These are phyloP conservation scores for Tuber borchii DNA, from an alignment of 495 filamentous ascomycete genomes.

Conservation along the genomic window DNA sequence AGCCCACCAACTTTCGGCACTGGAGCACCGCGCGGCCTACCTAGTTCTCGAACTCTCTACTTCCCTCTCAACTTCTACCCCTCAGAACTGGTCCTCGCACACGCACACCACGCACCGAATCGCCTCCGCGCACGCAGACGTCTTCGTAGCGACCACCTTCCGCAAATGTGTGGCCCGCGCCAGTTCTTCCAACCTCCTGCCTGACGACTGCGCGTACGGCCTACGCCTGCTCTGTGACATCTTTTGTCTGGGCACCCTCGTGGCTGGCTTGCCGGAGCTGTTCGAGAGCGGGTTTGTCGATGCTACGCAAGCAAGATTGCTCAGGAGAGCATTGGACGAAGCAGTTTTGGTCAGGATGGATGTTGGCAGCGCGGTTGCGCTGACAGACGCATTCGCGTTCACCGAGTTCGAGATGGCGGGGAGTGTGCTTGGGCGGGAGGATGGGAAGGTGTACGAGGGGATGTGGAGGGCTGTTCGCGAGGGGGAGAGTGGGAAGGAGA, in stretches of 20 bases:
- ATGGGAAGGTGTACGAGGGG: conserved; percentile 31
- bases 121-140: conserved; percentile 35
- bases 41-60: conserved; percentile 26
- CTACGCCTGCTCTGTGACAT: conserved; percentile 24
- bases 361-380: conserved; percentile 23
- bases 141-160: conserved; percentile 34
- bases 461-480: conserved; percentile 29
- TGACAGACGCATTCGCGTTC: conserved; percentile 37
- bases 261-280: conserved; percentile 30
- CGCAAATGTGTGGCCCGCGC: conserved; percentile 7
- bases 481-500: conserved; percentile 18
- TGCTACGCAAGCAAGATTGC: conserved; percentile 20
- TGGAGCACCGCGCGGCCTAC: conserved; percentile 30
- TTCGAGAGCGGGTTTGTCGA: conserved; percentile 36
- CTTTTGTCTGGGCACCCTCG: conserved; percentile 26
- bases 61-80: conserved; percentile 9
- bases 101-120: conserved; percentile 29
- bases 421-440: conserved; percentile 28
- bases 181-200: conserved; percentile 5
- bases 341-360: conserved; percentile 24
- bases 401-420: conserved; percentile 26
- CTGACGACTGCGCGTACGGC: conserved; percentile 13
- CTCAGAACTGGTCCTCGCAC: conserved; percentile 29
- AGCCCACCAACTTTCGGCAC: conserved; percentile 20
- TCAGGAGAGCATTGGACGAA: conserved; percentile 29